Base-by-base conservation (phyloP, 75 land plant genomes). In the Azolla pinnata region DNA sequence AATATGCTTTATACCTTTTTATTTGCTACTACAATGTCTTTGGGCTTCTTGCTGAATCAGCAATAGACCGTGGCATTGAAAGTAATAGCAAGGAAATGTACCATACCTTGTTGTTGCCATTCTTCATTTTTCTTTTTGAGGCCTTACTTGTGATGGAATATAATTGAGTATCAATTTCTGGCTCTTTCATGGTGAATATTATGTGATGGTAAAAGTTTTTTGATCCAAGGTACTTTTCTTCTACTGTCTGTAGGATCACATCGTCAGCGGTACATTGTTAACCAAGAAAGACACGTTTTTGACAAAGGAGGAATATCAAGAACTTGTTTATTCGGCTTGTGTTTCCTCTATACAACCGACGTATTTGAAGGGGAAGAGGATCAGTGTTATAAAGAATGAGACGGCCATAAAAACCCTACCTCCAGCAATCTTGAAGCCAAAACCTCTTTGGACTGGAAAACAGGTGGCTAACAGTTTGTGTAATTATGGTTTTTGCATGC, bases 221-320 rank as follows among this genome's bases (percentile, higher is more conserved):
- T n/a, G n/a, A n/a, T n/a, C n/a, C n/a, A n/a, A n/a, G n/a, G n/a
- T n/a, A n/a, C n/a, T n/a, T n/a, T n/a, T n/a, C n/a, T n/a, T n/a
- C n/a, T 38, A 38, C 21, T 3, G 3, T 44, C 30, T 60, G 25
- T 76, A 91, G 97, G 97, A 91, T 61, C 93, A 90, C 52, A 84
- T 90, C 52, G 67, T 77, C 33, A 80, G 88, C 79, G 79, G 88
- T 51, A 77, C 79, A n/a, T 82, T 92, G 26, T 79, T 92, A 29
- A 88, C 97, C 3, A 92, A 82, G 73, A 79, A 64, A 64, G 87
- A 92, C 63, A 92, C 96, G 0, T 92, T 92, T 63, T 73, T 88
- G 35, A 88, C 72, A 20, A 71, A 61, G 30, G 93, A 79, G n/a
- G 83, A 88, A 64, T 92, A 84, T 56, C 79, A 72, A 28, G 84